Evolutionary conservation across 768 basidiomycete species (phyloP).

Genomic region (Auricularia heimuer): DNA sequence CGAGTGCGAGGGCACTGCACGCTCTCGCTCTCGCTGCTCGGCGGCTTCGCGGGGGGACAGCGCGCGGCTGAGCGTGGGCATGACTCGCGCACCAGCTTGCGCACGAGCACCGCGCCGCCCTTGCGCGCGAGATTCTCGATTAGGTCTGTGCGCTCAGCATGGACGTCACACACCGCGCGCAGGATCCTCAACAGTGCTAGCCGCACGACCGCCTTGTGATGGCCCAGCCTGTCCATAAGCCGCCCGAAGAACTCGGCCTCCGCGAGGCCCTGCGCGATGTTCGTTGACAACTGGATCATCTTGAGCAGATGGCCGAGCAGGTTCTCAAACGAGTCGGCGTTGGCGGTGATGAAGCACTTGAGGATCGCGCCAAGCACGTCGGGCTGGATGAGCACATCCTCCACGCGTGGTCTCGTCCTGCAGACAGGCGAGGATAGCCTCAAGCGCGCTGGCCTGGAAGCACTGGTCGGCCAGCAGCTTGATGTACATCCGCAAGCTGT

Average conservation of each 20-base stretch:
- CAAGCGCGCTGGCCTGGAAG: conserved; percentile 86
- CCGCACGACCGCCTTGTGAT: conserved; percentile 78
- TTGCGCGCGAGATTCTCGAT: conserved; percentile 71
- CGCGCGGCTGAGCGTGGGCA: conserved; percentile 66
- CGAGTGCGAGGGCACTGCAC: conserved; percentile 1
- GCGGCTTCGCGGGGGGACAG: conserved; percentile 38
- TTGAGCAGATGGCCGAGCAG: conserved; percentile 88
- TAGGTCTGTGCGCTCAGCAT: conserved; percentile 73
- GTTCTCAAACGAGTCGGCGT: conserved; percentile 86
- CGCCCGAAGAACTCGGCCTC: conserved; percentile 79
- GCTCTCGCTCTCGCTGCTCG: background rate
- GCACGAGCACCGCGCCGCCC: conserved; percentile 85
- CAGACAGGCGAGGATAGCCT: conserved; percentile 86
- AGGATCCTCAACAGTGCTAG: conserved; percentile 83
- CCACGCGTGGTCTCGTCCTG: conserved; percentile 95
- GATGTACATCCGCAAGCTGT: conserved; percentile 76
- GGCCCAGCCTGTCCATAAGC: conserved; percentile 67
- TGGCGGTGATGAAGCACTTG: conserved; percentile 71
- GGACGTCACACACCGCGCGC: conserved; percentile 77
- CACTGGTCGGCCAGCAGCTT: conserved; percentile 74
- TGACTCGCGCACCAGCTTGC: conserved; percentile 78
- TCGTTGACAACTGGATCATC: conserved; percentile 71
- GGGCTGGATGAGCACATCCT: conserved; percentile 70
- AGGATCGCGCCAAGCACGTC: conserved; percentile 59
- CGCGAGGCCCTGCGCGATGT: conserved; percentile 66